These are phyloP conservation scores for Tilletia walkeri DNA, from an alignment of 1,284 basidiomycete genomes.

Conservation along the genomic window DNA sequence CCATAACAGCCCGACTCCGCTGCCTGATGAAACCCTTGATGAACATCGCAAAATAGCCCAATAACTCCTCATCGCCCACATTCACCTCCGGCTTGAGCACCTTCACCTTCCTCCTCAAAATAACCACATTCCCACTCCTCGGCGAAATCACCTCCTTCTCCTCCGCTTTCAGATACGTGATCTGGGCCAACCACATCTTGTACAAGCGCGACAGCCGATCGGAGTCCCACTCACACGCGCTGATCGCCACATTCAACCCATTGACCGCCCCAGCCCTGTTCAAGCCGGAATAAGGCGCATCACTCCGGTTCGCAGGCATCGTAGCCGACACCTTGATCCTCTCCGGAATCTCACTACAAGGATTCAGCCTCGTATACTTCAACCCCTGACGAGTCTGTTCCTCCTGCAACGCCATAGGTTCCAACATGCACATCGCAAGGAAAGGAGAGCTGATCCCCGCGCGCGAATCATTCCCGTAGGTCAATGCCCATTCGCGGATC, in stretches of 20 bases:
- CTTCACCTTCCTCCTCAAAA: neutral
- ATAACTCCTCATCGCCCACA: neutral
- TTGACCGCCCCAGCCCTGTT: neutral
- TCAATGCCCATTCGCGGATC: neutral
- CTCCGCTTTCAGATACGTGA: neutral
- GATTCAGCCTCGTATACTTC: neutral
- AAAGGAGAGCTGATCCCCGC: neutral
- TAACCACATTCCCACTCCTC: neutral
- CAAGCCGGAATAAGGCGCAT: neutral
- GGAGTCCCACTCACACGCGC: slow-evolving; percentile 12
- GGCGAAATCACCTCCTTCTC: too few relatives aligned
- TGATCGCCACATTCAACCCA: neutral
- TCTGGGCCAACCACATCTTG: slow-evolving; percentile 5
- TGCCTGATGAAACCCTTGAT: neutral
- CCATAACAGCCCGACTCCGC: neutral
- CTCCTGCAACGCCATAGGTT: neutral
- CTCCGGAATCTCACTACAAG: neutral
- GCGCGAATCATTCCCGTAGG: neutral
- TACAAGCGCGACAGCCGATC: slow-evolving; percentile 10
- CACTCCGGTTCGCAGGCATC: neutral
- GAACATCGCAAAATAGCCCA: neutral
- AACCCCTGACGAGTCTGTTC: neutral
- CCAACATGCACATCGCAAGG: slow-evolving; percentile 4
- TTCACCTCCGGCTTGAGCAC: neutral
- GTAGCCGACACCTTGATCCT: neutral